Evolutionary conservation across 192 early-diverging fungal genomes (phyloP).

Genomic region (Bifiguratus adelaidae): DNA sequence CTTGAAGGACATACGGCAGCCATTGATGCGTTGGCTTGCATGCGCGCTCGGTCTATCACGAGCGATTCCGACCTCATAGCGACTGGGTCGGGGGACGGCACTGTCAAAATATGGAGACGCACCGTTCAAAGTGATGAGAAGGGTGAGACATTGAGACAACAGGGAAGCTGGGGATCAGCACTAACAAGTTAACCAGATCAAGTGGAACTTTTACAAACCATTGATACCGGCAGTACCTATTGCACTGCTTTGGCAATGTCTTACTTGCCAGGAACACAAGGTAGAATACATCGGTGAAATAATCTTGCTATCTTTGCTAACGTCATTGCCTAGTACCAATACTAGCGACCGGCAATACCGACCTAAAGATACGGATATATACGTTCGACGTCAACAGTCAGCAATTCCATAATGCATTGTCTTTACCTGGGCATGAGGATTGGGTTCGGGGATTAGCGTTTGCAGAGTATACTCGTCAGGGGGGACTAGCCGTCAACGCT

Average conservation of each 20-base stretch:
- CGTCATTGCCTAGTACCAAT: slow-evolving; percentile 30
- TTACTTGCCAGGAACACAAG: slow-evolving; percentile 48
- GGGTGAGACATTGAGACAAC: slow-evolving; percentile 12
- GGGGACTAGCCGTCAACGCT: no score
- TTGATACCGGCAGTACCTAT: slow-evolving; percentile 55
- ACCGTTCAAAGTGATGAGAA: slow-evolving; percentile 18
- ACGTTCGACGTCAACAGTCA: slow-evolving; percentile 8
- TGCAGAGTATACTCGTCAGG: slow-evolving; percentile 35
- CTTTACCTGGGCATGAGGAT: slow-evolving; percentile 82
- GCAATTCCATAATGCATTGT: slow-evolving; percentile 51
- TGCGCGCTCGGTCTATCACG: slow-evolving; percentile 29
- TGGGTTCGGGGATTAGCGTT: slow-evolving; percentile 84
- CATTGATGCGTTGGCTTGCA: slow-evolving; percentile 53
- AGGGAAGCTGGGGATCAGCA: slow-evolving; percentile 17
- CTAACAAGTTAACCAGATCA: slow-evolving; percentile 15
- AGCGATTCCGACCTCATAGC: slow-evolving; percentile 40
- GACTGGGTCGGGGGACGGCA: slow-evolving; percentile 62
- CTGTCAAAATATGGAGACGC: slow-evolving; percentile 57
- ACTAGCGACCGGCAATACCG: slow-evolving; percentile 78
- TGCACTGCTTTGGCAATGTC: slow-evolving; percentile 56
- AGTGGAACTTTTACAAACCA: slow-evolving; percentile 52
- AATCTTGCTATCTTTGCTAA: neutral
- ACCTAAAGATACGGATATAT: slow-evolving; percentile 65
- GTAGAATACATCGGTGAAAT: slow-evolving; percentile 10
- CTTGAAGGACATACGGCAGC: slow-evolving; percentile 56